Base-by-base conservation (phyloP, 352 stramenopile species). In the Globisporangium splendens region DNA sequence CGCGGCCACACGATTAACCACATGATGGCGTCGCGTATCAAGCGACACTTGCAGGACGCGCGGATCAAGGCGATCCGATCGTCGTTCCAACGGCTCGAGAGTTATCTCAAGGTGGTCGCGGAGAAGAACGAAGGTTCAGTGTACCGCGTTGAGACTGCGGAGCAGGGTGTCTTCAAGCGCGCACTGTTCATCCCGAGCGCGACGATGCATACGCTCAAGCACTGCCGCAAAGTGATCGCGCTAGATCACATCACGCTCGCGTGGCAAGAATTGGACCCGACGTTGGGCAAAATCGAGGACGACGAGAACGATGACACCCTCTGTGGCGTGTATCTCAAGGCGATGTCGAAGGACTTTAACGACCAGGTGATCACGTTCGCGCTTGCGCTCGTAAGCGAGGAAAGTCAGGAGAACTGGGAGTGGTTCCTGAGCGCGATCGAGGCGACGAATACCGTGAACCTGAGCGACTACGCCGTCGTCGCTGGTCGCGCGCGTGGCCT, bases 1-100 rank as follows among this genome's bases (percentile, higher is more conserved):
- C 79, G 79, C 15, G 82, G 82, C n/a, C 78, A 90, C 54, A 77
- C 78, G 10, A 81, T 92, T 46, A 91, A 92, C 56, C 77, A 89
- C 65, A 91, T 91, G 80, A 92, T 89, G 79, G 73, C 83, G 53
- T 92, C 83, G 24, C 72, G 83, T n/a, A 86, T 91, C 61, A 90
- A 89, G 60, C 59, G 81, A 28, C 77, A 87, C 54, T 68, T 92
- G 28, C 77, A 88, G 49, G 77, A 88, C 42, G 72, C 73, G 39
- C 69, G 79, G 22, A 65, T 89, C 43, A 65, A 63, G 21, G 77
- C 79, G 56, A 76, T 90, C 17, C 78, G 80, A 15, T 57, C 59
- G 46, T 89, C 80, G 33, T 92, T 89, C 58, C 83, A 90, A 65
- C 76, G 81, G 22, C 69, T 92, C 10, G 62, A 65, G 11, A 75